Evolutionary conservation across 441 rosid genomes (phyloP), one percentile per base, ranked within the genome.

Genomic region (Geranium incanum): DNA sequence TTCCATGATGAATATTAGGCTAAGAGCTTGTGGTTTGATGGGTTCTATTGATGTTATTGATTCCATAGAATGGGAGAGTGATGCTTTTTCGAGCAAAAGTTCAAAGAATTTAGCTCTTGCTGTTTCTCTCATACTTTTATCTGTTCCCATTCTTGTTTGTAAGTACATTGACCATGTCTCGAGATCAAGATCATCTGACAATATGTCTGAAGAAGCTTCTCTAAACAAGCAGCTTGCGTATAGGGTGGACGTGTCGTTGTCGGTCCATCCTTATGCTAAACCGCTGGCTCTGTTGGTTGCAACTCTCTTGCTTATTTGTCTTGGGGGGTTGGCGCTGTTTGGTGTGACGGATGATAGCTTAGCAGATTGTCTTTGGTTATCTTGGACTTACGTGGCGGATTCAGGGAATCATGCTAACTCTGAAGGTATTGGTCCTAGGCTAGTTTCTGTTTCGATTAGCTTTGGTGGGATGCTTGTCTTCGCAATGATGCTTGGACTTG

Each of bases 401-500:
- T 86, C 88, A 0, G 91, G 94, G 55, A 89, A 86, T 72, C 89
- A 89, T 83, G 86, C 91, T 36, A 80, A 75, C 70, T 87, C 94
- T 7, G 91, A 87, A 76, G 88, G 91, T 68, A 70, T 84, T 70
- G 89, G 91, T 72, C 86, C 86, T 2, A 80, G 87, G 72, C 82
- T 89, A 7, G 91, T 86, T 78, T 89, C 91, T 12, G 86, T 89
- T 70, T 87, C 85, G 1, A 89, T 87, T 67, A 84, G 91, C 83
- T 89, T 89, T 63, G 91, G 91, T 64, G 91, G 94, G 71, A 89
- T 89, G 94, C 91, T 89, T 78, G 84, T 87, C 75, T 89, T 89
- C 71, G 94, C 91, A 5, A 87, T 87, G 91, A 87, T 89, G 91
- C 88, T 87, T 72, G 94, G 89, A 71, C 94, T 89, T 75, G 91